phyloP scores from a whole-genome alignment of 306 rosid species.

The Pueraria montana region DNA sequence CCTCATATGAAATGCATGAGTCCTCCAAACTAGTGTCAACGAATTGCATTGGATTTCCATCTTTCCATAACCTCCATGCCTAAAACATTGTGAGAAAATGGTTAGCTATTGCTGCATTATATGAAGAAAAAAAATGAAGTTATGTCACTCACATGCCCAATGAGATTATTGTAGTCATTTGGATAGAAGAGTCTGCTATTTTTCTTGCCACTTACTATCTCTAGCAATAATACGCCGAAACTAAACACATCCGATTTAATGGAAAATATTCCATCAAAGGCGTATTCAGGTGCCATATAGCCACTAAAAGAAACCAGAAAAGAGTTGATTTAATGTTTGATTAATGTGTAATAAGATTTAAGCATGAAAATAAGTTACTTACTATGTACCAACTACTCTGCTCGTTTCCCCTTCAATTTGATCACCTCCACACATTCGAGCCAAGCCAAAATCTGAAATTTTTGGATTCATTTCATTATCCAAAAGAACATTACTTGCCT shows the following conservation, averaged over 20 bases:
- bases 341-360: too few species aligned
- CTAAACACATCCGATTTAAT: too few species aligned
- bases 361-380: too few species aligned
- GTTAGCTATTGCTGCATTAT: not conserved
- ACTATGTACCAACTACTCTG: too few species aligned
- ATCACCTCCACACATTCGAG: not conserved
- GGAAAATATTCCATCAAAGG: too few species aligned
- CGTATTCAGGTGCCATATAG: too few species aligned
- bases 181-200: not conserved
- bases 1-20: not conserved
- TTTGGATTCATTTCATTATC: not conserved
- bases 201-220: constrained; percentile 3
- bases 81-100: not conserved
- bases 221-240: not conserved
- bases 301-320: too few species aligned
- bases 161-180: not conserved
- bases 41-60: not conserved
- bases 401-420: not conserved
- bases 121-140: not conserved
- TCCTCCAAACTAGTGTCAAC: not conserved
- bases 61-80: constrained; percentile 32
- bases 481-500: not conserved
- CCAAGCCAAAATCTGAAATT: not conserved
- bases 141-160: constrained; percentile 18
- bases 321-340: too few species aligned